phyloP scores from a whole-genome alignment of 306 rosid species.

The Alnus rubra region DNA sequence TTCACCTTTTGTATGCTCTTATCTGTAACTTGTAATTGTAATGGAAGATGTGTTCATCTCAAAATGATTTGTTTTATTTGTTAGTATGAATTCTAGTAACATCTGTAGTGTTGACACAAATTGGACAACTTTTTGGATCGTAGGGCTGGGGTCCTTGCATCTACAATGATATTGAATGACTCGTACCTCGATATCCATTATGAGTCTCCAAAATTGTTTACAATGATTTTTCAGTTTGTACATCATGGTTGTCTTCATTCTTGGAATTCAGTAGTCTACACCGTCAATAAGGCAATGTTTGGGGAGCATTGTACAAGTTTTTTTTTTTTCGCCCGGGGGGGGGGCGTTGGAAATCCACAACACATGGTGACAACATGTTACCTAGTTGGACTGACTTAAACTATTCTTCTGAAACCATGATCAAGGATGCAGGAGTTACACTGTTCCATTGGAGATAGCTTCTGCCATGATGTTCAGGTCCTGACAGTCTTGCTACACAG shows the following conservation, averaged over 20 bases:
- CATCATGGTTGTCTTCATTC: background rate
- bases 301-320: background rate
- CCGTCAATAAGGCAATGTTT: background rate
- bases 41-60: background rate
- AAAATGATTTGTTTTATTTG: background rate
- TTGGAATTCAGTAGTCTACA: background rate
- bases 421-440: background rate
- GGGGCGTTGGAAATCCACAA: background rate
- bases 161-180: background rate
- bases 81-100: background rate
- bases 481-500: background rate
- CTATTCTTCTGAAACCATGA: background rate
- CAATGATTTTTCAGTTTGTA: background rate
- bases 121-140: background rate
- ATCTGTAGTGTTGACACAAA: background rate
- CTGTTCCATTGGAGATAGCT: background rate
- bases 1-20: background rate
- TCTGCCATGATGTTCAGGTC: background rate
- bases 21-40: background rate
- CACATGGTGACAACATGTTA: background rate
- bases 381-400: background rate
- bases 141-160: background rate
- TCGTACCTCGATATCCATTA: background rate
- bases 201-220: background rate
- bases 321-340: too few relatives aligned